Evolutionary conservation across 2,329 filamentous ascomycete genomes (phyloP).

Genomic region (Hymenoscyphus infarciens): DNA sequence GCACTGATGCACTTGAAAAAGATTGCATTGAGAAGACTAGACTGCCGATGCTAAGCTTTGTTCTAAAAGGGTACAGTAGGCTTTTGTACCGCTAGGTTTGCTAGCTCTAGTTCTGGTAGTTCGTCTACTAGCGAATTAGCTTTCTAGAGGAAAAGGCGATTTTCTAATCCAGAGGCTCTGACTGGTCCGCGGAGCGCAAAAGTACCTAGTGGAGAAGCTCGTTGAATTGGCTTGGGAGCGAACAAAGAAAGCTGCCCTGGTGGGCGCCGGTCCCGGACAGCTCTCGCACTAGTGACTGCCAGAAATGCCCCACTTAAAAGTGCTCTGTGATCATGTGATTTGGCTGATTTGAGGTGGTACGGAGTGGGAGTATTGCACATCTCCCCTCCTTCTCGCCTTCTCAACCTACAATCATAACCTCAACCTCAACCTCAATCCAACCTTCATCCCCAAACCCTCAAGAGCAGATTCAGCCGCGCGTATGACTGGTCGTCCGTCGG

Average conservation of each 20-base stretch:
- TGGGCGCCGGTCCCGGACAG: not conserved
- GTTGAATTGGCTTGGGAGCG: too few species aligned
- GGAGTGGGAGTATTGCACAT: too few species aligned
- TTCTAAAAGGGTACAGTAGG: too few species aligned
- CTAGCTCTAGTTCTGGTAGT: not conserved
- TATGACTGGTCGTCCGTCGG: constrained; percentile 82
- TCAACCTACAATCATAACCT: not conserved
- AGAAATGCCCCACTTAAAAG: not conserved
- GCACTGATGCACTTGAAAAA: not conserved
- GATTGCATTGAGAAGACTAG: not conserved
- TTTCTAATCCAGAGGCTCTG: not conserved
- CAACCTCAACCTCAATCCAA: not conserved
- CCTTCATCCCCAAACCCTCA: constrained; percentile 2
- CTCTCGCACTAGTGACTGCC: not conserved
- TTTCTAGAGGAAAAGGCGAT: not conserved
- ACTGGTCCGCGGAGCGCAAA: not conserved
- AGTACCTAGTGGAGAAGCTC: too few species aligned
- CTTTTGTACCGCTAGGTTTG: too few species aligned
- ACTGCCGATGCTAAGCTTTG: too few species aligned
- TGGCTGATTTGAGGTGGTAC: not conserved
- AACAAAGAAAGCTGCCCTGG: not conserved
- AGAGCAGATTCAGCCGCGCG: constrained; percentile 50
- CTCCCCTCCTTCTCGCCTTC: not conserved
- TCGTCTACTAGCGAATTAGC: not conserved
- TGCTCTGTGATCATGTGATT: not conserved